A percentile compares a stretch with the other conserved stretches of the same genome.
Evolutionary conservation across 2,329 filamentous ascomycete genomes (phyloP).

Genomic region (Pseudocercospora eumusae): DNA sequence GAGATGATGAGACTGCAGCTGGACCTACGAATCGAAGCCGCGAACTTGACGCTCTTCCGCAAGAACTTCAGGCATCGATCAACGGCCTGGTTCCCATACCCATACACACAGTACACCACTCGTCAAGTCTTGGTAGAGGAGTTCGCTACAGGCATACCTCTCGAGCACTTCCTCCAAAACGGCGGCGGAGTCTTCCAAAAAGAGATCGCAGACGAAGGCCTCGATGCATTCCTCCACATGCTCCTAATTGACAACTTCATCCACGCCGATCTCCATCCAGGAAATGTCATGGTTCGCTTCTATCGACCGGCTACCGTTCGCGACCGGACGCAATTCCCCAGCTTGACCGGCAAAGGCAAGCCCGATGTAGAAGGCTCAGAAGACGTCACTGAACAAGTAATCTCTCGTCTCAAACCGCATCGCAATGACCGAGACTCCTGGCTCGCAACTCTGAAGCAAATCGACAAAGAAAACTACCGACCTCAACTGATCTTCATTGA

Average conservation of each 20-base stretch:
- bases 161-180: conserved; percentile 85
- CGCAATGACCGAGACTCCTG: conserved; percentile 66
- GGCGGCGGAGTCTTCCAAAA: conserved; percentile 90
- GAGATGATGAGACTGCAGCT: conserved; percentile 99
- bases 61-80: conserved; percentile 85
- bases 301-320: conserved; percentile 78
- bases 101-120: conserved; percentile 89
- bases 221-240: conserved; percentile 96
- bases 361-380: conserved; percentile 51
- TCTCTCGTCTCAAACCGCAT: conserved; percentile 75
- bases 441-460: conserved; percentile 69
- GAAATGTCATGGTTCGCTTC: conserved; percentile 99
- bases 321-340: conserved; percentile 43
- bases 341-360: conserved; percentile 32
- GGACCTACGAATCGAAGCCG: conserved; percentile 89
- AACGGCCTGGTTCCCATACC: conserved; percentile 96
- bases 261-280: conserved; percentile 92
- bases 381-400: conserved; percentile 85
- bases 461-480: conserved; percentile 84
- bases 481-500: conserved; percentile 98
- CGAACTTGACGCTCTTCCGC: conserved; percentile 85
- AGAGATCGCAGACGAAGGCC: conserved; percentile 90
- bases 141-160: conserved; percentile 89
- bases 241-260: conserved; percentile 96
- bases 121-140: conserved; percentile 92